phyloP scores from a whole-genome alignment of 73 alveolate species.

The Uronychia setigera region DNA sequence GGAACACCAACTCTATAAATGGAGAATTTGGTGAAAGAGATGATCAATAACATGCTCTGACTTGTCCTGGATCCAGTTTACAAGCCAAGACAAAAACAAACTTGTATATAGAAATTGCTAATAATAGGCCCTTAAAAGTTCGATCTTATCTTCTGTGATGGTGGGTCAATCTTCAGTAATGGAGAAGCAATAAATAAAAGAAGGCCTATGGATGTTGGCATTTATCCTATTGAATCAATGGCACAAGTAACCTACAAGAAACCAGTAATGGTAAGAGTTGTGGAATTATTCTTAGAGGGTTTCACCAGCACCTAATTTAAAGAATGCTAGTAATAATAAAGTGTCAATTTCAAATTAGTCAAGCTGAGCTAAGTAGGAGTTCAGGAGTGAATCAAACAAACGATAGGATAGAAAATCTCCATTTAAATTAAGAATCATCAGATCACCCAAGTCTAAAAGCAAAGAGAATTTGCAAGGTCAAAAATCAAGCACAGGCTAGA shows the following conservation, averaged over 20 bases:
- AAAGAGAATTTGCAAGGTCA: too few relatives aligned
- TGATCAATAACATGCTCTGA: background rate
- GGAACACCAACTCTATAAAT: slow-evolving; percentile 79
- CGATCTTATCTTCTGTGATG: slow-evolving; percentile 11
- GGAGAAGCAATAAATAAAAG: background rate
- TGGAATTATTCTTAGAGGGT: background rate
- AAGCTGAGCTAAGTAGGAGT: background rate
- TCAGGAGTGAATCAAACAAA: background rate
- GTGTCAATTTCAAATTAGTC: background rate
- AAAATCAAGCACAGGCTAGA: too few relatives aligned
- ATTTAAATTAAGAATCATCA: too few relatives aligned
- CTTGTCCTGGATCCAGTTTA: background rate
- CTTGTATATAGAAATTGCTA: background rate
- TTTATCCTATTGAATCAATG: background rate
- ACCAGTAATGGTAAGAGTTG: background rate
- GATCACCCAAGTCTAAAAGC: too few relatives aligned
- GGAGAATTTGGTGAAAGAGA: background rate
- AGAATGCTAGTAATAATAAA: too few relatives aligned
- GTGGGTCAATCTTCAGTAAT: background rate
- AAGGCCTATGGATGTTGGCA: background rate
- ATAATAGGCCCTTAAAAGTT: background rate
- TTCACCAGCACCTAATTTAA: too few relatives aligned
- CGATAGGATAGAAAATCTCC: too few relatives aligned
- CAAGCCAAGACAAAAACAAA: background rate
- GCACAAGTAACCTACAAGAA: background rate